Conservation (phyloP, 1,139 yeast species). For the Candida freyschussii region DNA sequence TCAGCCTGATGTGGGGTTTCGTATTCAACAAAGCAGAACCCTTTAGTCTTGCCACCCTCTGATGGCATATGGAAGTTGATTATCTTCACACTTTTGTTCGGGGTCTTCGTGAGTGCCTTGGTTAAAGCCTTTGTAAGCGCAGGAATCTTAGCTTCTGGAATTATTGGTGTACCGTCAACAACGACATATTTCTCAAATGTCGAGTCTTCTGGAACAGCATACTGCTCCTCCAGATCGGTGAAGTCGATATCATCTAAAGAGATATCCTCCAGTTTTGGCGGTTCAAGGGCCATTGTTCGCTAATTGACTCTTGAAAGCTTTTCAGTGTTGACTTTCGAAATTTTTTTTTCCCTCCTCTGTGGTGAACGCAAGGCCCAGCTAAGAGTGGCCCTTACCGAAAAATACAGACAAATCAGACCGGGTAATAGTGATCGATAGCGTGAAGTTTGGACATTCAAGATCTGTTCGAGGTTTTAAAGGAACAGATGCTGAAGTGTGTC, state of each 20-base stretch:
- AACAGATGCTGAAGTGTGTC: too few species aligned
- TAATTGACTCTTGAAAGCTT: too few species aligned
- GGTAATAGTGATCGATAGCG: too few species aligned
- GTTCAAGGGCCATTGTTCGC: slow-evolving; percentile 14
- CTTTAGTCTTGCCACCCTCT: slow-evolving; percentile 76
- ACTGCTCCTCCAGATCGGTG: slow-evolving; percentile 80
- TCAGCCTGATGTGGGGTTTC: slow-evolving; percentile 63
- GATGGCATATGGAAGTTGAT: slow-evolving; percentile 68
- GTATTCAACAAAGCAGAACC: slow-evolving; percentile 84
- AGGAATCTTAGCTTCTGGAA: slow-evolving; percentile 85
- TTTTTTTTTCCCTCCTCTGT: too few species aligned
- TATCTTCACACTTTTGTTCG: slow-evolving; percentile 57
- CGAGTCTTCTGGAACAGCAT: slow-evolving; percentile 53
- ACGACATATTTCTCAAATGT: slow-evolving; percentile 78
- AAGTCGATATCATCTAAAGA: slow-evolving; percentile 73
- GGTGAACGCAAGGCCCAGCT: too few species aligned
- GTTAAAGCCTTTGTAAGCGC: slow-evolving; percentile 80
- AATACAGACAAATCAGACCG: too few species aligned
- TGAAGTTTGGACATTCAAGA: too few species aligned
- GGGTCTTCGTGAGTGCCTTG: slow-evolving; percentile 80
- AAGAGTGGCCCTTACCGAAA: background rate
- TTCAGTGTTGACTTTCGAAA: background rate
- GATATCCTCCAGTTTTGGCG: slow-evolving; percentile 35
- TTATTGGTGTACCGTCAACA: slow-evolving; percentile 93
- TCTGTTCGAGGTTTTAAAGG: too few species aligned